Evolutionary conservation across 164 flowering plant genomes (phyloP).

Genomic region (Aristolochia fimbriata): DNA sequence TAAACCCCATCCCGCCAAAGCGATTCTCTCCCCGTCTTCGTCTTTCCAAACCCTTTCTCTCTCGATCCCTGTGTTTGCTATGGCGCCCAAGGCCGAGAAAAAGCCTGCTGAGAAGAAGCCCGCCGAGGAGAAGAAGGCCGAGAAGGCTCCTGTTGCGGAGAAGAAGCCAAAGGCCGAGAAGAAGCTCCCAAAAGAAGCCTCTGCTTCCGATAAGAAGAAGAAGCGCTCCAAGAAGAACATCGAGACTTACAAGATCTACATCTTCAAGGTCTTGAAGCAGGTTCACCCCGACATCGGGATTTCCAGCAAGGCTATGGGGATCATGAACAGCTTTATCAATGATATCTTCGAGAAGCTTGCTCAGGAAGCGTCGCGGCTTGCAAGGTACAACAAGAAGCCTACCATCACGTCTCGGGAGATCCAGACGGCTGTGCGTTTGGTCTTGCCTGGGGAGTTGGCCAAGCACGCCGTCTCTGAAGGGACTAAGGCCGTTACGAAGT

Average conservation of each 20-base stretch:
- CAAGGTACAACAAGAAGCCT: conserved; percentile 9
- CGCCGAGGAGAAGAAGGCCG: conserved; percentile 2
- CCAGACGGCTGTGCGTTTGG: conserved; percentile 5
- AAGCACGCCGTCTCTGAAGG: conserved; percentile 10
- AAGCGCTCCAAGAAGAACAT: conserved; percentile 4
- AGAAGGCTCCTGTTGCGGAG: conserved; percentile 15
- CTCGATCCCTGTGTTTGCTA: background rate
- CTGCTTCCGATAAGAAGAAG: conserved; percentile 3
- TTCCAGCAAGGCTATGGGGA: conserved; percentile 8
- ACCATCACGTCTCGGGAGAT: conserved; percentile 9
- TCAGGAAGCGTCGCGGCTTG: conserved; percentile 8
- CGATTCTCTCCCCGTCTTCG: background rate
- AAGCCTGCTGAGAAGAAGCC: conserved; percentile 2
- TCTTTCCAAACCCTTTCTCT: background rate
- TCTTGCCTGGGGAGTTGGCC: conserved; percentile 7
- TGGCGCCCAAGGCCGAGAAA: conserved; percentile 3
- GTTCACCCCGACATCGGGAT: conserved; percentile 10
- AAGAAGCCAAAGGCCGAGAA: conserved; percentile 23
- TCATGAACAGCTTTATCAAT: conserved; percentile 10
- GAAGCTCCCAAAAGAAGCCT: conserved; percentile 15
- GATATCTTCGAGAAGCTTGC: conserved; percentile 11
- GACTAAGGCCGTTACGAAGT: conserved; percentile 9
- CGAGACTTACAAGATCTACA: conserved; percentile 12
- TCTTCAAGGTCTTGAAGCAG: conserved; percentile 11
- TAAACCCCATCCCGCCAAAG: no score